A percentile compares a stretch with the other conserved stretches of the same genome.
Evolutionary conservation across 2,329 filamentous ascomycete species (phyloP).

Genomic region (Magnaporthales sp.): DNA sequence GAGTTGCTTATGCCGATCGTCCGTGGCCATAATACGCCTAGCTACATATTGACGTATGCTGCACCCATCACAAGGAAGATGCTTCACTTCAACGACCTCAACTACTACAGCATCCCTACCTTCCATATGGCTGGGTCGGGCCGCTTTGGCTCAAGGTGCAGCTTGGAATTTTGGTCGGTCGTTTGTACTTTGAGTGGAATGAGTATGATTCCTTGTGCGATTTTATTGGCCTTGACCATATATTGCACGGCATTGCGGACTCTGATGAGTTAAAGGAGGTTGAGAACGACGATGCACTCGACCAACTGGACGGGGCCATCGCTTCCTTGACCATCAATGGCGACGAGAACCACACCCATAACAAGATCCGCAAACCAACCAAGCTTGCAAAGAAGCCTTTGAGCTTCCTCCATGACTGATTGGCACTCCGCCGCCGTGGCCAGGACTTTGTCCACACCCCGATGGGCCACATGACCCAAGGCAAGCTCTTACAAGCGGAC

Average conservation of each 20-base stretch:
- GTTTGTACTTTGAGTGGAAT: slow-evolving; percentile 47
- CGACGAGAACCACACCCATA: neutral
- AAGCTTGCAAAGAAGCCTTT: slow-evolving; percentile 24
- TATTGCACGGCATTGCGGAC: neutral
- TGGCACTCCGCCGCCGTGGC: slow-evolving; percentile 41
- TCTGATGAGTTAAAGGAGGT: slow-evolving; percentile 11
- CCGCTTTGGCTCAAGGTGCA: slow-evolving; percentile 48
- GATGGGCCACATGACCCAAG: slow-evolving; percentile 47
- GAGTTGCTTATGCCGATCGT: slow-evolving; percentile 43
- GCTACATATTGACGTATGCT: slow-evolving; percentile 47
- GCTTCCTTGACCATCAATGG: neutral
- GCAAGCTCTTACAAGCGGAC: slow-evolving; percentile 33
- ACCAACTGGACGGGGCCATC: neutral
- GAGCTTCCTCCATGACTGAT: slow-evolving; percentile 47
- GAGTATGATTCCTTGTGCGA: slow-evolving; percentile 30
- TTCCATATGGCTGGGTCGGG: slow-evolving; percentile 28
- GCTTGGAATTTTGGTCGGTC: slow-evolving; percentile 50
- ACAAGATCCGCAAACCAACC: no score
- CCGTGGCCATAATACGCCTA: slow-evolving; percentile 12
- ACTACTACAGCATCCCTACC: slow-evolving; percentile 42
- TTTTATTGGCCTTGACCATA: slow-evolving; percentile 18
- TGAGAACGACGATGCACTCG: slow-evolving; percentile 2
- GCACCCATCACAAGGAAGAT: slow-evolving; percentile 52
- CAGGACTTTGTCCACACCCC: slow-evolving; percentile 50
- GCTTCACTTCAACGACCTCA: slow-evolving; percentile 46